phyloP scores from a whole-genome alignment of 164 flowering plant species.

The Magnolia kwangsiensis region DNA sequence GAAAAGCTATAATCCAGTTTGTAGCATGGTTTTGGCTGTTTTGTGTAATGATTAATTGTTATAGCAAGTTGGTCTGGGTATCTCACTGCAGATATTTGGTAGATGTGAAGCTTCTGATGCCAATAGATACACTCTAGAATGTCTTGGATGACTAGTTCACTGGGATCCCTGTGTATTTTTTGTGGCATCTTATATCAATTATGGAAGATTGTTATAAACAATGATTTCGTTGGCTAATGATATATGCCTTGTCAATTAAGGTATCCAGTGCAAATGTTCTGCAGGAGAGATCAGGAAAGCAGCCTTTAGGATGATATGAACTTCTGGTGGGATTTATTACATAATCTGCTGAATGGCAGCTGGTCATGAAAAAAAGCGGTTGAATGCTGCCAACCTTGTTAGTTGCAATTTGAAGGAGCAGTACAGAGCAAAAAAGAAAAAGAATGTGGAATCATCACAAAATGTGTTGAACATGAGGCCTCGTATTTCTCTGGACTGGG shows the following conservation, averaged over 20 bases:
- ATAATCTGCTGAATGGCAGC: conserved; percentile 47
- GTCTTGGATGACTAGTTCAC: no score
- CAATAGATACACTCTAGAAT: no score
- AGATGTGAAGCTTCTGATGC: no score
- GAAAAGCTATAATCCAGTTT: no score
- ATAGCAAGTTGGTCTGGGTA: no score
- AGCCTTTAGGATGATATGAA: conserved; percentile 1
- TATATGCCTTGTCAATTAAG: background rate
- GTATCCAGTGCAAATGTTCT: background rate
- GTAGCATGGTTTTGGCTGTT: no score
- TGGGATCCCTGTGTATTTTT: no score
- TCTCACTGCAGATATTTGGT: no score
- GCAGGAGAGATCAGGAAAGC: background rate
- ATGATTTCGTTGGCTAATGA: background rate
- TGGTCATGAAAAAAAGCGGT: conserved; percentile 59
- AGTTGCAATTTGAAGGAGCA: conserved; percentile 42
- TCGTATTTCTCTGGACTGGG: conserved; percentile 65
- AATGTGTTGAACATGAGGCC: conserved; percentile 33
- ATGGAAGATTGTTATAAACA: background rate
- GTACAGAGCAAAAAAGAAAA: conserved; percentile 39
- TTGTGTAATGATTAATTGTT: no score
- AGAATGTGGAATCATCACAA: conserved; percentile 28
- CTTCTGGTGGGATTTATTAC: background rate
- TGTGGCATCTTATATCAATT: background rate
- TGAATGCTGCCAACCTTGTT: conserved; percentile 35